Conservation (phyloP, 2,329 filamentous ascomycete genomes). For the Neofusicoccum kwambonambiense region DNA sequence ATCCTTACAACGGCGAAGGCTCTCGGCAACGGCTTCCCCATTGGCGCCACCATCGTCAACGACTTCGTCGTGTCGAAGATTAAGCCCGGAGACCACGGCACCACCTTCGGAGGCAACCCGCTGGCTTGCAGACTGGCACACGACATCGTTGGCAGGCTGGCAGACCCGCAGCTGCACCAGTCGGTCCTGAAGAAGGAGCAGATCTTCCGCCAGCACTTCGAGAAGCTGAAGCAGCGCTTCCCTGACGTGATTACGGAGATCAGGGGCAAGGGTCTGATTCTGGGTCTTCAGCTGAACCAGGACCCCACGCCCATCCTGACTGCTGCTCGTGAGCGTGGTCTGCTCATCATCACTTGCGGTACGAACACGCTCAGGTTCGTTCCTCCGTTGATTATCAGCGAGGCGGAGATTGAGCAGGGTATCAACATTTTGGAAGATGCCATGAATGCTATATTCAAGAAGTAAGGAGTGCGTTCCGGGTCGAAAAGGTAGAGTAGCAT, state of each 20-base stretch:
- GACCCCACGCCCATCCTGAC: conserved; percentile 75
- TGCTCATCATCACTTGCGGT: conserved; percentile 89
- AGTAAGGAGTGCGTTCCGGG: conserved; percentile 21
- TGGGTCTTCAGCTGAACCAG: conserved; percentile 78
- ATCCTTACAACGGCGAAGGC: conserved; percentile 94
- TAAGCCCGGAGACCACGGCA: conserved; percentile 81
- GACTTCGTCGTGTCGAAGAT: conserved; percentile 68
- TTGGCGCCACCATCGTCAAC: conserved; percentile 75
- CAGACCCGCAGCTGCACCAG: conserved; percentile 67
- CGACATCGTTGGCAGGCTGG: conserved; percentile 76
- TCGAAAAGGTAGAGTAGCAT: conserved; percentile 14
- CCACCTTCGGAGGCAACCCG: conserved; percentile 91
- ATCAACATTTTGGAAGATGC: conserved; percentile 72
- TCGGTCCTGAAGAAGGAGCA: conserved; percentile 67
- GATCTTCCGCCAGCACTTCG: conserved; percentile 59
- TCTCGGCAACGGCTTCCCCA: conserved; percentile 92
- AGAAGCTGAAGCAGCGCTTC: conserved; percentile 57
- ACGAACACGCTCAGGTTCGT: conserved; percentile 92
- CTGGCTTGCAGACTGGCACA: conserved; percentile 81
- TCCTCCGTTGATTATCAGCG: conserved; percentile 77
- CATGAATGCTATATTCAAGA: conserved; percentile 54
- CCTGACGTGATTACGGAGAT: conserved; percentile 75
- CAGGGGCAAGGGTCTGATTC: conserved; percentile 78
- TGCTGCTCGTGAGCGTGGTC: conserved; percentile 80
- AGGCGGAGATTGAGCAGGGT: conserved; percentile 76